These are phyloP conservation scores for Wallacemonas sp. DNA, from an alignment of 208 protist genomes.

Conservation along the genomic window DNA sequence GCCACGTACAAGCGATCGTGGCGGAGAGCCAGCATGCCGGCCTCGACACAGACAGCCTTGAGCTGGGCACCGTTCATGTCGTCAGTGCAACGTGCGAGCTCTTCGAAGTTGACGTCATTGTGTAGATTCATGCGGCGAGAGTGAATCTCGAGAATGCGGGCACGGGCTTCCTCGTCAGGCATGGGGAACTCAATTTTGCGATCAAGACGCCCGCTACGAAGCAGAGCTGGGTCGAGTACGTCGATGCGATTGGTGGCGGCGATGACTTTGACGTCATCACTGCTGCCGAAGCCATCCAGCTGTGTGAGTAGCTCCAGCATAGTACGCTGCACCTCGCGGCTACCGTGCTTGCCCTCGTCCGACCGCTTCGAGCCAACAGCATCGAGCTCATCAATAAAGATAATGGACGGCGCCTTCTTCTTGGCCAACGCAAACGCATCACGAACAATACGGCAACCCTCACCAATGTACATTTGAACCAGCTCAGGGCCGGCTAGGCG, in stretches of 20 bases:
- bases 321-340: slow-evolving; percentile 99
- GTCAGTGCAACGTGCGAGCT: slow-evolving; percentile 98
- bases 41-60: slow-evolving; percentile 99
- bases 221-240: slow-evolving; percentile 99
- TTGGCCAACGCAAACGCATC: slow-evolving; percentile 99
- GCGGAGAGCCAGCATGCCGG: slow-evolving; percentile 99
- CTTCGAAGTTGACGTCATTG: slow-evolving; percentile 98
- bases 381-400: slow-evolving; percentile 99
- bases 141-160: slow-evolving; percentile 99
- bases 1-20: slow-evolving; percentile 83
- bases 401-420: slow-evolving; percentile 99
- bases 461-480: slow-evolving; percentile 98
- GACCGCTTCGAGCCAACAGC: slow-evolving; percentile 99
- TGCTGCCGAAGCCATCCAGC: slow-evolving; percentile 98
- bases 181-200: slow-evolving; percentile 99
- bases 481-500: slow-evolving; percentile 99
- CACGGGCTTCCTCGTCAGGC: slow-evolving; percentile 98
- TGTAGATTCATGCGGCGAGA: slow-evolving; percentile 98
- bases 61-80: slow-evolving; percentile 99
- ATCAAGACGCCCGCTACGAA: slow-evolving; percentile 99
- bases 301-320: slow-evolving; percentile 99
- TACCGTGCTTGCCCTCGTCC: slow-evolving; percentile 97
- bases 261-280: slow-evolving; percentile 99
- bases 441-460: slow-evolving; percentile 99
- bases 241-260: slow-evolving; percentile 99